Base-by-base conservation (phyloP, 2,329 filamentous ascomycete species). In the Penicillium crustosum region DNA sequence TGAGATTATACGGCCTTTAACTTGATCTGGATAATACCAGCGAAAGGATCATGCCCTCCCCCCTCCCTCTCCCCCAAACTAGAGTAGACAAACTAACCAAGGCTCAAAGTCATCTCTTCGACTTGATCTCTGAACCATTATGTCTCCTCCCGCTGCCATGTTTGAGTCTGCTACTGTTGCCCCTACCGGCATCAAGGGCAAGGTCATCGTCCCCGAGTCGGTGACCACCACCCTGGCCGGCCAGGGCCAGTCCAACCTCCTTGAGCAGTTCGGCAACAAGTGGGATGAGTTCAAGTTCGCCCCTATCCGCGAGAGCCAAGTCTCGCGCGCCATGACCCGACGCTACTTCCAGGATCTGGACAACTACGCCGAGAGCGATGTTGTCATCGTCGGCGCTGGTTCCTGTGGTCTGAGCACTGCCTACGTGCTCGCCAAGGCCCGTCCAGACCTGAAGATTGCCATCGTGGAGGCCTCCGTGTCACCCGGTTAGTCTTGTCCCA, bases 11-110 rank as follows among this genome's bases (percentile, higher is more conserved):
- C 90, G 90, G 91, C 88, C 82, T 56, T 82, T 80, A 91, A 93
- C 90, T 93, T 93, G 90, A 93, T 93, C 90, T 91, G 89, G 91
- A 93, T 93, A 93, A 94, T 94, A 91, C 91, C 89, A 92, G 92
- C 92, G 92, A 92, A 94, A 96, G 92, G 89, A 96, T 94, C 91
- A 95, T 96, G 91, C 90, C 84, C 84, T 83, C 80, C 80, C 64
- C 78, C 78, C 75, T 69, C 73, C 73, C 68, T 70, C 64, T 66
- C 21, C 21, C 70, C 67, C 63, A 55, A 66, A 63, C 62, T 70
- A 68, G 77, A 78, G 76, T 72, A 69, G 67, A 19, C 63, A 75
- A 70, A 71, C 71, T 78, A 70, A 71, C 70, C 61, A 65, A 69
- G 68, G 63, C 38, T 19, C 48, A 50, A 64, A 62, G 51, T 62